Conservation (phyloP, 768 basidiomycete species). For the Mycena maculata region DNA sequence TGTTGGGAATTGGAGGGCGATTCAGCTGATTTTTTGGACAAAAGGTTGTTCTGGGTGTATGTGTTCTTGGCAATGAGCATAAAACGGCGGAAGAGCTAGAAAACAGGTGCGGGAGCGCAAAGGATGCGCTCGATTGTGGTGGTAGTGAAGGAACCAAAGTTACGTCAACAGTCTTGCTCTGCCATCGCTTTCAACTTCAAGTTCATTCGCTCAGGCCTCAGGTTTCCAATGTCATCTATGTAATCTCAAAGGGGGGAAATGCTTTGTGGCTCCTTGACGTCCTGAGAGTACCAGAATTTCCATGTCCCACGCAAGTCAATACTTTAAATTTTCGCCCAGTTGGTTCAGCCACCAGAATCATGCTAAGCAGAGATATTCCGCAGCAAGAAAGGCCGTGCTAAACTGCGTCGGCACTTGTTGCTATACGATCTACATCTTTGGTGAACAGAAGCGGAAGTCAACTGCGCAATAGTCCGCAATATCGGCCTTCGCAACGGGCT, state of each 20-base stretch:
- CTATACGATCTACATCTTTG: background rate
- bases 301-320: no score
- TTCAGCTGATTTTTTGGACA: constrained; percentile 46
- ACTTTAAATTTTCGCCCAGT: no score
- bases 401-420: constrained; percentile 4
- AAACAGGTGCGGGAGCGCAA: constrained; percentile 35
- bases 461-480: constrained; percentile 10
- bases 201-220: no score
- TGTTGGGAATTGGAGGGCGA: constrained; percentile 54
- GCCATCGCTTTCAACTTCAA: background rate
- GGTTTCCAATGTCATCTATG: no score
- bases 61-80: constrained; percentile 74
- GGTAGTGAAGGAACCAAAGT: constrained; percentile 9
- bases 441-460: background rate
- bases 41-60: constrained; percentile 53
- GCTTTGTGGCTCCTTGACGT: no score
- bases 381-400: background rate
- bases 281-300: no score
- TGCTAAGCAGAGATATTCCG: no score
- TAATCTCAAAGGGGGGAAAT: no score
- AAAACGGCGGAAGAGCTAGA: constrained; percentile 56
- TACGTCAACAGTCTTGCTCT: no score
- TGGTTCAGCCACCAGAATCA: no score
- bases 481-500: constrained; percentile 12
- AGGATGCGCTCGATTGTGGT: constrained; percentile 31